Percentiles rank a stretch among this genome's conserved stretches.
Conservation (phyloP, 352 stramenopile genomes). For the Bremia lactucae region DNA sequence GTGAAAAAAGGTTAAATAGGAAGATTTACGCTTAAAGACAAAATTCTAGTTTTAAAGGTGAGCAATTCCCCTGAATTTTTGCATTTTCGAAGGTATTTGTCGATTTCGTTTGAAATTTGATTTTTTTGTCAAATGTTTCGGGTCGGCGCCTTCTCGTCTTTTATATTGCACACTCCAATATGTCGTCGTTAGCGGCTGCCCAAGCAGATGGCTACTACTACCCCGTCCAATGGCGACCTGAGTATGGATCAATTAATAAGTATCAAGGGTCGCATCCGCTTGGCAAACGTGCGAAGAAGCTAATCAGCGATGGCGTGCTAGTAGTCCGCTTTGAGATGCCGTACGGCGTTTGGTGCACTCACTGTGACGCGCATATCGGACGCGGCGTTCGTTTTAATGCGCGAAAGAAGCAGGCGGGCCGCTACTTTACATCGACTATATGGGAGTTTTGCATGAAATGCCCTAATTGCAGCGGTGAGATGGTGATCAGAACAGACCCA, state of each 20-base stretch:
- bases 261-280: slow-evolving; percentile 68
- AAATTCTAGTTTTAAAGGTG: no score
- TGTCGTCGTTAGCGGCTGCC: slow-evolving; percentile 94
- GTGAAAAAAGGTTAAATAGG: no score
- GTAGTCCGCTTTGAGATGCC: slow-evolving; percentile 97
- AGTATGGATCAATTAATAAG: slow-evolving; percentile 80
- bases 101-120: no score
- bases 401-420: slow-evolving; percentile 85
- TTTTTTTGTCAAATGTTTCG: no score
- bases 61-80: no score
- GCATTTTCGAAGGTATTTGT: no score
- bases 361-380: slow-evolving; percentile 61
- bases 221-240: slow-evolving; percentile 85
- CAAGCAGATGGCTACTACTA: slow-evolving; percentile 98
- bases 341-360: slow-evolving; percentile 90
- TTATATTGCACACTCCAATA: no score
- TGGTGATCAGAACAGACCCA: slow-evolving; percentile 94
- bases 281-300: slow-evolving; percentile 53
- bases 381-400: slow-evolving; percentile 94
- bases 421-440: slow-evolving; percentile 87
- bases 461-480: slow-evolving; percentile 69
- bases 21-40: no score
- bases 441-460: slow-evolving; percentile 94
- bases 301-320: slow-evolving; percentile 76
- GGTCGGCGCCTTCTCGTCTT: no score